Conservation (phyloP, 306 rosid species). For the Medicago ruthenica region DNA sequence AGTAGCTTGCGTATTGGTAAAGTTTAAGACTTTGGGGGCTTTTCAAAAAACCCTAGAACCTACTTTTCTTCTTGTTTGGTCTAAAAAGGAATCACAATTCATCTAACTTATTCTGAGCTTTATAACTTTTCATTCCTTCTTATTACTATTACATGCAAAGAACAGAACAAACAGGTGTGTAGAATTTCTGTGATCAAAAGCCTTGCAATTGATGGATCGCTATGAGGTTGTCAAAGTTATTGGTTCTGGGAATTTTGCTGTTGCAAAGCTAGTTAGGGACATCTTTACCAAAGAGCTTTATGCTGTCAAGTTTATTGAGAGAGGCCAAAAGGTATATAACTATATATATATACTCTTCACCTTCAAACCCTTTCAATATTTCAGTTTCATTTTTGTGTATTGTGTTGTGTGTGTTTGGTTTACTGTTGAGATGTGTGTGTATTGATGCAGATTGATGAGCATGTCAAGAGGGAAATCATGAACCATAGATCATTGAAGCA, state of each 20-base stretch:
- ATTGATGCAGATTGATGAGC: conserved; percentile 71
- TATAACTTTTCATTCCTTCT: conserved; percentile 19
- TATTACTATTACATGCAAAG: not conserved
- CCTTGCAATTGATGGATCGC: conserved; percentile 59
- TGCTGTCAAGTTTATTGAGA: conserved; percentile 85
- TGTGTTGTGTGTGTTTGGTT: conserved; percentile 23
- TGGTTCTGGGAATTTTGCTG: conserved; percentile 87
- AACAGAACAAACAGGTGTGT: not conserved
- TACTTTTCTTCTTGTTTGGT: conserved; percentile 6
- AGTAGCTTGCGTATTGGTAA: conserved; percentile 37
- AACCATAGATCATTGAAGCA: conserved; percentile 91
- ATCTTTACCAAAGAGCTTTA: conserved; percentile 55
- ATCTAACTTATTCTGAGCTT: conserved; percentile 5
- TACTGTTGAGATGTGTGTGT: not conserved
- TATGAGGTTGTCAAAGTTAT: conserved; percentile 78
- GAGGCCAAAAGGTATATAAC: conserved; percentile 83
- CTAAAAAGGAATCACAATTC: not conserved
- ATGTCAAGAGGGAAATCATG: conserved; percentile 85
- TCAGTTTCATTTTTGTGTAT: not conserved
- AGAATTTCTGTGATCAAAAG: not conserved
- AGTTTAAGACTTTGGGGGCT: conserved; percentile 34
- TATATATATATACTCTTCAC: conserved; percentile 28
- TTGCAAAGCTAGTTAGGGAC: conserved; percentile 72
- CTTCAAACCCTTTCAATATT: conserved; percentile 2
- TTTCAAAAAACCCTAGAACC: conserved; percentile 32